These are phyloP conservation scores for Aureoboletus auriporus DNA, from an alignment of 768 basidiomycete genomes.

Conservation along the genomic window DNA sequence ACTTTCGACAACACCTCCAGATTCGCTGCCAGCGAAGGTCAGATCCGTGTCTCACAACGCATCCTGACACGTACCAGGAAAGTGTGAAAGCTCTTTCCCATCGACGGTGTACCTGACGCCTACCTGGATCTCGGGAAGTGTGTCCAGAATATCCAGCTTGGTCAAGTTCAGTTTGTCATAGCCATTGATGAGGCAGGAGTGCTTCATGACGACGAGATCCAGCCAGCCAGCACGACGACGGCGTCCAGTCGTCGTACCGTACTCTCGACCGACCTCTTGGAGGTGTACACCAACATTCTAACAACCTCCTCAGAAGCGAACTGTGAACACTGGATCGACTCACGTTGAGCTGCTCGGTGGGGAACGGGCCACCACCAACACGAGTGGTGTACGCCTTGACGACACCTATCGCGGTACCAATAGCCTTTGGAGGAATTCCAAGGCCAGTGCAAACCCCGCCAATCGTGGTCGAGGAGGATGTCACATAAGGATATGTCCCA, in stretches of 20 bases:
- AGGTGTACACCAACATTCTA: conserved; percentile 81
- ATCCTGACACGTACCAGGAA: conserved; percentile 64
- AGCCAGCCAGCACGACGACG: conserved; percentile 95
- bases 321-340: conserved; percentile 22
- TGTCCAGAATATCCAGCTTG: conserved; percentile 91
- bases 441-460: conserved; percentile 97
- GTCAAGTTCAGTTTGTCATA: conserved; percentile 93
- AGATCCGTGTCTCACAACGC: background rate
- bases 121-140: conserved; percentile 82
- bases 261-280: conserved; percentile 93
- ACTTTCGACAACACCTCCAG: conserved; percentile 75
- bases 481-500: conserved; percentile 97
- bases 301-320: conserved; percentile 1
- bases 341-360: conserved; percentile 90
- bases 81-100: conserved; percentile 73
- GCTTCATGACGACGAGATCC: conserved; percentile 90
- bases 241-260: conserved; percentile 89
- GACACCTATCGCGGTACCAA: conserved; percentile 88
- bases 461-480: conserved; percentile 88
- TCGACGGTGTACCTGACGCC: conserved; percentile 76
- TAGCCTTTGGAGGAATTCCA: conserved; percentile 88
- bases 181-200: conserved; percentile 93
- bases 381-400: conserved; percentile 98
- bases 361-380: conserved; percentile 98
- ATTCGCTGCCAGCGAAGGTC: conserved; percentile 53